These are phyloP conservation scores for Skeletonema potamos DNA, from an alignment of 108 stramenopile genomes.

Conservation along the genomic window DNA sequence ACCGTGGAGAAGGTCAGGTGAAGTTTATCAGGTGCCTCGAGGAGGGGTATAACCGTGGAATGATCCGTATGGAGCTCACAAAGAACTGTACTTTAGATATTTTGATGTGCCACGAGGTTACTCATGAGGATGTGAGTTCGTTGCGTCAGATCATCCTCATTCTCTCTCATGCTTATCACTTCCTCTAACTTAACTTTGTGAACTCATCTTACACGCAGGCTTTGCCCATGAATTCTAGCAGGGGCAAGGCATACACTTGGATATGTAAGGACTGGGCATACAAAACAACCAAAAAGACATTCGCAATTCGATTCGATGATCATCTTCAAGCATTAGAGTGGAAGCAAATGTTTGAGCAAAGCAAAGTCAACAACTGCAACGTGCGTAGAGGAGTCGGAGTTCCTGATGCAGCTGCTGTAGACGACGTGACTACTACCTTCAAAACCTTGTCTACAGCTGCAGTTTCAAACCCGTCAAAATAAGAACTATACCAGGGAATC, in stretches of 20 bases:
- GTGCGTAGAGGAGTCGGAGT: conserved; percentile 23
- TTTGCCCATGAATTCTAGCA: conserved; percentile 17
- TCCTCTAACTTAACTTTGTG: background rate
- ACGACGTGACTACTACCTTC: conserved; percentile 15
- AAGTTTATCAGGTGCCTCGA: conserved; percentile 18
- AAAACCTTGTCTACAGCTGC: conserved; percentile 5
- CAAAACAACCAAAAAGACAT: conserved; percentile 9
- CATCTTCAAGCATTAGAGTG: conserved; percentile 13
- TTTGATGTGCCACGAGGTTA: conserved; percentile 22
- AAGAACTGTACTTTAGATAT: conserved; percentile 13
- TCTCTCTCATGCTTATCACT: too few species aligned
- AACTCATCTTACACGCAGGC: background rate
- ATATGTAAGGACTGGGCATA: conserved; percentile 26
- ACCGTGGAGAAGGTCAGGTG: conserved; percentile 8
- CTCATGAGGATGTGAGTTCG: conserved; percentile 10
- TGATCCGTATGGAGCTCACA: conserved; percentile 30
- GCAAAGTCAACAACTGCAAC: conserved; percentile 16
- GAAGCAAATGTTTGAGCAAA: conserved; percentile 14
- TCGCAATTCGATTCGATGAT: conserved; percentile 26
- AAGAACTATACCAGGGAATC: background rate
- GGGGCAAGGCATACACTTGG: conserved; percentile 26
- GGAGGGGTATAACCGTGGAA: conserved; percentile 30
- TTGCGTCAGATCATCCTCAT: background rate
- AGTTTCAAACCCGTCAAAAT: background rate
- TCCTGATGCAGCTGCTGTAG: conserved; percentile 11